Base-by-base conservation (phyloP, 1,139 yeast genomes). In the Candida sanyaensis region DNA sequence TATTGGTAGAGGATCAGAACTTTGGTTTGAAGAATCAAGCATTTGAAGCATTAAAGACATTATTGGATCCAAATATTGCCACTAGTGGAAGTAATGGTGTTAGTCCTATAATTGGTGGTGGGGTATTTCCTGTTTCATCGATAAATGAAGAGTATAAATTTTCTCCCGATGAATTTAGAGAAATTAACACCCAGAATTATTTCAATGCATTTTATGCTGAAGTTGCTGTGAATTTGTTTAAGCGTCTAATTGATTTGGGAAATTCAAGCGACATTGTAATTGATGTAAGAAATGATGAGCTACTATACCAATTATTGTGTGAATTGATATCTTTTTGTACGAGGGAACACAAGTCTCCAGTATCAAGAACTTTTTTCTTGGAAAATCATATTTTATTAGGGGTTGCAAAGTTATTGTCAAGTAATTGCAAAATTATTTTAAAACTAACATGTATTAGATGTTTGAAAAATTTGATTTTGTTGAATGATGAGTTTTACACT, bases 11-110 rank as follows among this genome's bases (percentile, higher is more conserved):
- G 26, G 96, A 88, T 51, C 71, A 75, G 33, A 83, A 85, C 54
- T 78, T 86, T 6, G 96, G 96, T 0, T 68, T 91, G 44, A 85
- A 88, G 60, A 80, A 86, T 5, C 97, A 91, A 63, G 88, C 93
- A 1, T 83, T 81, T 52, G 97, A 91, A 65, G 96, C 97, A 0
- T 68, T 92, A 43, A 84, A 84, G 58, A 82, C 85, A 1, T 66
- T 91, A 37, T 69, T 90, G 12, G 93, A 87, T 58, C 84, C 90
- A 1, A 77, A 76, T 47, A 68, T 72, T 8, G 71, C 75, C 3
- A 42, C 41, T 10, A 44, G 27, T 33, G 48, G 42, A 2, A 46
- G 27, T 26, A 28, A 31, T 30, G 50, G 44, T 33, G 23, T 46
- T 6, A 42, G 44, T 27, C 31, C 41, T 3, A 23, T 33, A 6